Evolutionary conservation across 106 monocot genomes (phyloP).

Genomic region (Allium sativum): DNA sequence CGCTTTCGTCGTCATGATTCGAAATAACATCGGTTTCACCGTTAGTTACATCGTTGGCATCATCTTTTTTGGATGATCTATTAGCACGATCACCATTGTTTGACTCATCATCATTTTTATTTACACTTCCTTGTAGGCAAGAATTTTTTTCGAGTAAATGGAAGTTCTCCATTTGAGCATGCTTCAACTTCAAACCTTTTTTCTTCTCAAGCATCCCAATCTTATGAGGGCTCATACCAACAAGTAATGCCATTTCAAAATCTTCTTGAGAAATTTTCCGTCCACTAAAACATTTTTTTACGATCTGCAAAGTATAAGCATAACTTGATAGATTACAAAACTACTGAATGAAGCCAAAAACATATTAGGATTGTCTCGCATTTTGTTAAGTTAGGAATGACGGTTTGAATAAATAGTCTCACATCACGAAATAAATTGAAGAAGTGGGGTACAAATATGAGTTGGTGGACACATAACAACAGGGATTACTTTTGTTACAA

Average conservation of each 20-base stretch:
- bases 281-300: slow-evolving; percentile 79
- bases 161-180: slow-evolving; percentile 3
- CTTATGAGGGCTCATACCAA: slow-evolving; percentile 89
- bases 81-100: not conserved
- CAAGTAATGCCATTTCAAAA: slow-evolving; percentile 71
- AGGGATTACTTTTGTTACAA: too few species aligned
- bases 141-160: slow-evolving; percentile 8
- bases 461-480: too few species aligned
- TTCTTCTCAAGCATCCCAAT: slow-evolving; percentile 71
- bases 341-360: not conserved
- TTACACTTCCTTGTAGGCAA: slow-evolving; percentile 7
- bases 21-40: slow-evolving; percentile 8
- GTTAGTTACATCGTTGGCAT: not conserved
- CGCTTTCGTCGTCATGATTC: slow-evolving; percentile 10
- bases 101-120: slow-evolving; percentile 5
- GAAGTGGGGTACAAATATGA: too few species aligned
- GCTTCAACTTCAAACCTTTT: slow-evolving; percentile 40
- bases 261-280: slow-evolving; percentile 59
- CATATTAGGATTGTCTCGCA: too few species aligned
- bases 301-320: slow-evolving; percentile 28
- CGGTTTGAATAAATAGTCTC: too few species aligned
- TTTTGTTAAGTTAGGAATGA: too few species aligned
- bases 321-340: not conserved
- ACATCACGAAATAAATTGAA: too few species aligned
- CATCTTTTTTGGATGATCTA: slow-evolving; percentile 12